phyloP scores from a whole-genome alignment of 2,329 filamentous ascomycete genomes.

The Pseudopyricularia javanii region DNA sequence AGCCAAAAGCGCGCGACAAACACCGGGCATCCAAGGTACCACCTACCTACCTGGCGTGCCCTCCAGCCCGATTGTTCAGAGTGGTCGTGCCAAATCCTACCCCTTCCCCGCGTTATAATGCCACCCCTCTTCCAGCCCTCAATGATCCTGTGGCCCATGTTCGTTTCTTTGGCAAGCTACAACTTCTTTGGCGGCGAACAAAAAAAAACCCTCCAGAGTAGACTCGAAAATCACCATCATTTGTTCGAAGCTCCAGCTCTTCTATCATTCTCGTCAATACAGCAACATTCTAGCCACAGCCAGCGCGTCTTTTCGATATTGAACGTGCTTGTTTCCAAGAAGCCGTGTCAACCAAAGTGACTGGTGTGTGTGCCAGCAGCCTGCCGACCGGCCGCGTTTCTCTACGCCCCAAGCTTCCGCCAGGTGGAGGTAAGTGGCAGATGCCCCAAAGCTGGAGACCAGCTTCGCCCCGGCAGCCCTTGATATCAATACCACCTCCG shows the following conservation, averaged over 20 bases:
- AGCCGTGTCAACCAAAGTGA: background rate
- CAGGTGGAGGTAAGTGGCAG: background rate
- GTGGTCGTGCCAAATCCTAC: background rate
- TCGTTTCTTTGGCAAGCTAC: background rate
- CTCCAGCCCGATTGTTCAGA: background rate
- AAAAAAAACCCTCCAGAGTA: background rate
- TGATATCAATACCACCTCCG: too few species aligned
- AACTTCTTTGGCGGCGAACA: background rate
- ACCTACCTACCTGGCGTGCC: background rate
- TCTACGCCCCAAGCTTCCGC: background rate
- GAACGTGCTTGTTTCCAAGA: background rate
- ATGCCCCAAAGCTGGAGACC: background rate
- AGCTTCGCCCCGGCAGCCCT: background rate
- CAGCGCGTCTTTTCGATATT: background rate
- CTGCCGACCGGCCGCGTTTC: background rate
- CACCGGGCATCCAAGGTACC: too few species aligned
- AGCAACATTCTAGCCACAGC: background rate
- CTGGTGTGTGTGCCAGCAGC: background rate
- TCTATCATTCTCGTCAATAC: background rate
- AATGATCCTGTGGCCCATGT: background rate
- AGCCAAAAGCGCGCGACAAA: too few species aligned
- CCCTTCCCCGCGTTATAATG: slow-evolving; percentile 3
- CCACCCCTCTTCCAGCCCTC: background rate
- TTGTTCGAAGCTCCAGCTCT: background rate
- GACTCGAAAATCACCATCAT: background rate